These are phyloP conservation scores for Vitellaria paradoxa DNA, from an alignment of 179 eudicot genomes.

Conservation along the genomic window DNA sequence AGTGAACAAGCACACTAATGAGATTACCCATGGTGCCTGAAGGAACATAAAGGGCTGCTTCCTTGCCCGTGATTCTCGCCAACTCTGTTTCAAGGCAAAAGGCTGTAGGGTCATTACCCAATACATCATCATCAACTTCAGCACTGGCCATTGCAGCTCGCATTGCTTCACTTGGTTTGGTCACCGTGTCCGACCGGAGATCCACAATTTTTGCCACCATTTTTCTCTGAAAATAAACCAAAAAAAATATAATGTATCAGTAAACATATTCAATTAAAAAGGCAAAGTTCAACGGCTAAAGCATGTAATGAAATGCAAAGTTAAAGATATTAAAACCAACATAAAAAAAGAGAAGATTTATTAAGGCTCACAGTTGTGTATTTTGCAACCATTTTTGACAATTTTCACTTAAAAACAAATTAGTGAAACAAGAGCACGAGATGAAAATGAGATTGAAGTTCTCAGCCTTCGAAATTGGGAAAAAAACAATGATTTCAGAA, in stretches of 20 bases:
- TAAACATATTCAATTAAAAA: background rate
- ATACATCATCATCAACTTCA: slow-evolving; percentile 91
- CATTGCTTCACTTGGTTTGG: slow-evolving; percentile 88
- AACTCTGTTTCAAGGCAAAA: slow-evolving; percentile 68
- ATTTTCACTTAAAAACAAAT: background rate
- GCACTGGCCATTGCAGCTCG: slow-evolving; percentile 86
- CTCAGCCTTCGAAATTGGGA: too few relatives aligned
- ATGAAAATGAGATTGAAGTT: slow-evolving; percentile 2
- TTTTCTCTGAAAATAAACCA: slow-evolving; percentile 19
- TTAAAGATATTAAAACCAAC: background rate
- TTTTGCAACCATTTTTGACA: background rate
- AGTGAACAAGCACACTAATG: slow-evolving; percentile 82
- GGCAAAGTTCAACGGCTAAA: background rate
- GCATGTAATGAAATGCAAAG: background rate
- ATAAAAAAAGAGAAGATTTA: too few relatives aligned
- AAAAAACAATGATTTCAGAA: too few relatives aligned
- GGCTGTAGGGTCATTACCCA: slow-evolving; percentile 82
- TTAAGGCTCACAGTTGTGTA: background rate
- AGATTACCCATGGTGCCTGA: slow-evolving; percentile 98
- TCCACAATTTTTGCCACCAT: slow-evolving; percentile 67
- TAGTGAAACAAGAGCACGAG: background rate
- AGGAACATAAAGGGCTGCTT: slow-evolving; percentile 88
- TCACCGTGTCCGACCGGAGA: slow-evolving; percentile 92
- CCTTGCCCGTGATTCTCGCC: slow-evolving; percentile 80
- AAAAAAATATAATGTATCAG: background rate